Evolutionary conservation across 805 yeast genomes (phyloP).

Genomic region (Hanseniaspora meyeri): DNA sequence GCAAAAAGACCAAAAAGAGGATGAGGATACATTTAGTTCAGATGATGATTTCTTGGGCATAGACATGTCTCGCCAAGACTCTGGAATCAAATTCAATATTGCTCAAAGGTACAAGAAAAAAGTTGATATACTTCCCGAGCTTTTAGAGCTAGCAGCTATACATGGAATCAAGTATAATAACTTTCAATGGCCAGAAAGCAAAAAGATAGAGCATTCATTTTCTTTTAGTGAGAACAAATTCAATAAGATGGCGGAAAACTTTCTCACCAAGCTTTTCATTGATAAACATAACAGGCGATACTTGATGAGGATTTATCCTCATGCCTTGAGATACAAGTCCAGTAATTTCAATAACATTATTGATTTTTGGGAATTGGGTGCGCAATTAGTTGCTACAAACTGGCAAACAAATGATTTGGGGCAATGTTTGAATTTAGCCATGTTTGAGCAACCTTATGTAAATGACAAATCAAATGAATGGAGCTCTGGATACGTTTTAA

Average conservation of each 20-base stretch:
- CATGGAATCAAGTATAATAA: constrained; percentile 69
- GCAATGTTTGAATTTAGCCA: constrained; percentile 73
- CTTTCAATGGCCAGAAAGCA: constrained; percentile 77
- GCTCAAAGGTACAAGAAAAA: constrained; percentile 16
- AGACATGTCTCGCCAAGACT: constrained; percentile 26
- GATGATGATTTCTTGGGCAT: constrained; percentile 21
- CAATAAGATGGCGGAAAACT: constrained; percentile 51
- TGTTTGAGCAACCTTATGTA: constrained; percentile 46
- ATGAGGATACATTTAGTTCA: constrained; percentile 13
- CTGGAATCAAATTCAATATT: constrained; percentile 17
- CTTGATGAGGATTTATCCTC: constrained; percentile 79
- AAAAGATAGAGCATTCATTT: constrained; percentile 67
- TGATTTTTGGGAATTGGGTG: constrained; percentile 70
- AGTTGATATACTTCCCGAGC: constrained; percentile 19
- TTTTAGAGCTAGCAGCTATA: constrained; percentile 27
- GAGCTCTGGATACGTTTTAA: constrained; percentile 61
- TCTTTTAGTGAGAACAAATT: constrained; percentile 70
- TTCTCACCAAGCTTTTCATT: constrained; percentile 40
- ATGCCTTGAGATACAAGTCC: constrained; percentile 61
- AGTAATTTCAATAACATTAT: constrained; percentile 69
- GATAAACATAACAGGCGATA: constrained; percentile 65
- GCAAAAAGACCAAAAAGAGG: constrained; percentile 33
- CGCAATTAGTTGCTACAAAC: constrained; percentile 90
- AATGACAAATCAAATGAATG: constrained; percentile 23
- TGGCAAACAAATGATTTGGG: constrained; percentile 92